Evolutionary conservation across 73 alveolate genomes (phyloP).

Genomic region (Blepharisma stoltei): DNA sequence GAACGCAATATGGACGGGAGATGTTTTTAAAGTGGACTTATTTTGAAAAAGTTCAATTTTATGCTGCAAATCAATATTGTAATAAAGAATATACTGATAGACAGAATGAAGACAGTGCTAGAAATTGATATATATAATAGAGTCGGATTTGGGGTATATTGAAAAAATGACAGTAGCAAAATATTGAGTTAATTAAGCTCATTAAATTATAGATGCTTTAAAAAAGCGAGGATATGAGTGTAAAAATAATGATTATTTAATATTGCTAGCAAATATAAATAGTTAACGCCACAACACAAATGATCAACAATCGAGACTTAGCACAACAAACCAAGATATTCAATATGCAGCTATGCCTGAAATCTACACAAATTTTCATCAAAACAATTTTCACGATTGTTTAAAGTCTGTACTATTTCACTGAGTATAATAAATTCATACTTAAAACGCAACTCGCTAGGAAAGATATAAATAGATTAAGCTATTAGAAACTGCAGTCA

Average conservation of each 20-base stretch:
- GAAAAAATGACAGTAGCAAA: neutral
- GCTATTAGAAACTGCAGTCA: no score
- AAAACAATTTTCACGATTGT: neutral
- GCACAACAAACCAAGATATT: neutral
- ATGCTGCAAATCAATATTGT: slow-evolving; percentile 24
- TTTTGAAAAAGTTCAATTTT: neutral
- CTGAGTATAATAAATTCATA: neutral
- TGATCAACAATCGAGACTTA: neutral
- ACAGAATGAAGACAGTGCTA: neutral
- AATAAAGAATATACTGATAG: neutral
- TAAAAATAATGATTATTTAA: neutral
- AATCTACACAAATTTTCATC: neutral
- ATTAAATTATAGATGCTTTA: neutral
- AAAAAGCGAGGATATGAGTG: neutral
- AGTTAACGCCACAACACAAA: slow-evolving; percentile 1
- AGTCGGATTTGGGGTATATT: neutral
- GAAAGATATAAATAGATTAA: no score
- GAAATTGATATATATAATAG: neutral
- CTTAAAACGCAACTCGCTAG: neutral
- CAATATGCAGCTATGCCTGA: neutral
- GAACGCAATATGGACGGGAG: slow-evolving; percentile 16
- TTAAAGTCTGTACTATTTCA: neutral
- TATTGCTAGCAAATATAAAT: neutral
- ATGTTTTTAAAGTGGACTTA: slow-evolving; percentile 3
- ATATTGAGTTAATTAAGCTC: neutral